A percentile compares a stretch with the other conserved stretches of the same genome.
These are phyloP conservation scores for Wallacemonas sp. DNA, from an alignment of 208 protist species.

Conservation along the genomic window DNA sequence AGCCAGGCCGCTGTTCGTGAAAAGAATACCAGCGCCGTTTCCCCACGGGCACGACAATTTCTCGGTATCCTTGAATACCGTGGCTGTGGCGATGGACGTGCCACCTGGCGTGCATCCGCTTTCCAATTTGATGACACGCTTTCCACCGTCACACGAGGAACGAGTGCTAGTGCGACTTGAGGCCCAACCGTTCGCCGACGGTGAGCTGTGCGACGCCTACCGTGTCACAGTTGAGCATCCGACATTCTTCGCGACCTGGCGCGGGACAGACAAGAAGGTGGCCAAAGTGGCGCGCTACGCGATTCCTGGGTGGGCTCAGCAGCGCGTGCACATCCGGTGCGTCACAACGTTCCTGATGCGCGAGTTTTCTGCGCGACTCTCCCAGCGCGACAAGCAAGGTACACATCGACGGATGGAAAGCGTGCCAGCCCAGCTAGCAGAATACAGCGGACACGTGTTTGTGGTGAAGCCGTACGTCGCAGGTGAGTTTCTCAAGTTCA, in stretches of 20 bases:
- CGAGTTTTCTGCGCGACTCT: no score
- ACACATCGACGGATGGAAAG: background rate
- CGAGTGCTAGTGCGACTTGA: background rate
- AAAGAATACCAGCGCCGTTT: background rate
- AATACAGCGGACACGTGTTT: background rate
- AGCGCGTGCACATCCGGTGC: no score
- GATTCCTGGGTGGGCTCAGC: background rate
- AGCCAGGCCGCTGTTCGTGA: background rate
- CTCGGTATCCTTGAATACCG: background rate
- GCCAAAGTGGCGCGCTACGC: background rate
- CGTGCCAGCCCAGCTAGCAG: background rate
- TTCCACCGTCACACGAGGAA: background rate
- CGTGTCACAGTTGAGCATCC: no score
- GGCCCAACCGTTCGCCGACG: background rate
- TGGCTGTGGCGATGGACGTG: no score
- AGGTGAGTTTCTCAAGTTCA: background rate
- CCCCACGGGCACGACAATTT: no score
- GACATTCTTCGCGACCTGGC: background rate
- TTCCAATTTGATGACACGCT: background rate
- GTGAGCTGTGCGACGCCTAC: no score
- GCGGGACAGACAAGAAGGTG: background rate
- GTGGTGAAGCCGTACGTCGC: background rate
- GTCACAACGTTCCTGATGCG: no score
- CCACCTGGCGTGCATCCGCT: slow-evolving; percentile 4
- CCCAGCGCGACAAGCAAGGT: no score